Evolutionary conservation across 2,329 filamentous ascomycete genomes (phyloP).

Genomic region (Chrysoporthe cubensis): DNA sequence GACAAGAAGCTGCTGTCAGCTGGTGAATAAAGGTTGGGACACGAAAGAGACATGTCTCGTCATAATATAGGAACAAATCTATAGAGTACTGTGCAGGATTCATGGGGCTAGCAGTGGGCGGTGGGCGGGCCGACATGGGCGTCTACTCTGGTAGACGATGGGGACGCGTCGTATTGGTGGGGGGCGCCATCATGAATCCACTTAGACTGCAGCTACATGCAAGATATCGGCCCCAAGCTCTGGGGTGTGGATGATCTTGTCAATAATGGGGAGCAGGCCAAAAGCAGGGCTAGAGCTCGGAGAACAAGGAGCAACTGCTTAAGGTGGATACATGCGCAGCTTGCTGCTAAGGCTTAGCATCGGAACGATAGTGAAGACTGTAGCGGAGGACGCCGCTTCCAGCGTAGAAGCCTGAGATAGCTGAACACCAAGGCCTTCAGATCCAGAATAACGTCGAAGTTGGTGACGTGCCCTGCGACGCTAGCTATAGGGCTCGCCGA

Average conservation of each 20-base stretch:
- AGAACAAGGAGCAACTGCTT: conserved; percentile 1
- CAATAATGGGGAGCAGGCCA: neutral
- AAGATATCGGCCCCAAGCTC: conserved; percentile 12
- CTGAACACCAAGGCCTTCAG: neutral
- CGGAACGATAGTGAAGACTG: neutral
- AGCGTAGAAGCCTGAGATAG: too few species aligned
- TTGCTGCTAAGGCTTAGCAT: neutral
- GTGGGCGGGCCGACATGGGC: conserved; percentile 1
- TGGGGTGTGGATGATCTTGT: neutral
- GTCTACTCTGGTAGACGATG: neutral
- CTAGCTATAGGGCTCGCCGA: conserved; percentile 1
- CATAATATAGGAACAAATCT: neutral
- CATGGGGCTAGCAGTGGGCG: neutral
- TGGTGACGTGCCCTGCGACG: neutral
- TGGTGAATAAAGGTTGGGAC: neutral
- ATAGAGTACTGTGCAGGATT: neutral
- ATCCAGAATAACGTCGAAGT: neutral
- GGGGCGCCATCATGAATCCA: conserved; percentile 1
- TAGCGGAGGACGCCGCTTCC: neutral
- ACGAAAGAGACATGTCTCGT: neutral
- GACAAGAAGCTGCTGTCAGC: neutral
- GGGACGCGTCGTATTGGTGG: conserved; percentile 1
- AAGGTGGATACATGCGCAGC: neutral
- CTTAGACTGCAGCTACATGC: conserved; percentile 15
- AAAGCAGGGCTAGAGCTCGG: neutral